phyloP scores from a whole-genome alignment of 192 early-diverging fungal species.

The Physocladia obscura region DNA sequence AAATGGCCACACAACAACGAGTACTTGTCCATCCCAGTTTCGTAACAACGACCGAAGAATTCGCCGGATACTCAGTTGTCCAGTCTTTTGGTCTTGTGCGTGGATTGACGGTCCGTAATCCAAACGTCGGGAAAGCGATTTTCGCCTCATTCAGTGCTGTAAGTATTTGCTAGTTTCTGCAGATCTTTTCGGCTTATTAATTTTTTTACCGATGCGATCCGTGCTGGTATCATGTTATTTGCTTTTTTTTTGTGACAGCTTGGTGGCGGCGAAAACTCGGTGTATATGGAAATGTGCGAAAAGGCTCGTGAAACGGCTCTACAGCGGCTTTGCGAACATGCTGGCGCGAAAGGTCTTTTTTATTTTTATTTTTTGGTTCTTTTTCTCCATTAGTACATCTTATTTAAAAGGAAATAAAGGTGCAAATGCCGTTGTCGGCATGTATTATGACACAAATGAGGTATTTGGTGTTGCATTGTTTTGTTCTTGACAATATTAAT shows the following conservation, averaged over 20 bases:
- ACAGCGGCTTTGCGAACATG: no score
- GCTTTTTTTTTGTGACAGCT: not conserved
- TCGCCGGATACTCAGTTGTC: not conserved
- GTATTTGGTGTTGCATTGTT: no score
- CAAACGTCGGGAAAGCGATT: conserved; percentile 1
- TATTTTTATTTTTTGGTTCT: no score
- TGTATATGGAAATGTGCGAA: conserved; percentile 27
- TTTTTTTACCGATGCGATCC: no score
- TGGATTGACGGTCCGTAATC: conserved; percentile 7
- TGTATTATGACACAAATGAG: conserved; percentile 16
- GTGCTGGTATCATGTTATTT: not conserved
- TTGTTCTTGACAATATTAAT: no score
- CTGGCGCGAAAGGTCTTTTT: no score
- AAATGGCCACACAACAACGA: not conserved
- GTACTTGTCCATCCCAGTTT: not conserved
- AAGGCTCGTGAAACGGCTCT: conserved; percentile 27
- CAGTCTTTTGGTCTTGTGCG: not conserved
- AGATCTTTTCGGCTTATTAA: no score
- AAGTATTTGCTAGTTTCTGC: no score
- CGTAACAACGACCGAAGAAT: not conserved
- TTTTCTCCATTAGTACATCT: no score
- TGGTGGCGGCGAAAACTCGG: conserved; percentile 11
- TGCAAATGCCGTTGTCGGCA: not conserved
- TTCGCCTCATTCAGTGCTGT: not conserved
- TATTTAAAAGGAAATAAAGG: no score